Percentiles rank a stretch among this genome's conserved stretches.
These are phyloP conservation scores for Aspergillus sp. DNA, from an alignment of 2,329 filamentous ascomycete genomes.

Conservation along the genomic window DNA sequence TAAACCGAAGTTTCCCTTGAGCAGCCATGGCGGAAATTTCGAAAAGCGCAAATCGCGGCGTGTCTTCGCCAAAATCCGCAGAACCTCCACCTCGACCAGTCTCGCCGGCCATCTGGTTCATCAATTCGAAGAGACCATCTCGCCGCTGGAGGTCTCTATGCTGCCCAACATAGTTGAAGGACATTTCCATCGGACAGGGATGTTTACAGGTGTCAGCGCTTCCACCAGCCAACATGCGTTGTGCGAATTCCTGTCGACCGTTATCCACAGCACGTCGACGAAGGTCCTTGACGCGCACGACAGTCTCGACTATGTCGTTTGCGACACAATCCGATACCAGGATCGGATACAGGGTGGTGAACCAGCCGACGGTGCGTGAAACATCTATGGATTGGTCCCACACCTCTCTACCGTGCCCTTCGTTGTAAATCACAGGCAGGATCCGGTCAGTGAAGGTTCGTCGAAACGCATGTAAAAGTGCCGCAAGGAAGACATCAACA, in stretches of 20 bases:
- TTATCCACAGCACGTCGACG: constrained; percentile 38
- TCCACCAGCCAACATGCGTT: constrained; percentile 28
- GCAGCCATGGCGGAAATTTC: constrained; percentile 54
- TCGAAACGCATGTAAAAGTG: constrained; percentile 45
- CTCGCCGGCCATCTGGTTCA: constrained; percentile 48
- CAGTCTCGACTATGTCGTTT: constrained; percentile 29
- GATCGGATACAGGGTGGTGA: constrained; percentile 50
- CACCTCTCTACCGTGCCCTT: constrained; percentile 49
- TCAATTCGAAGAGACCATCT: constrained; percentile 45
- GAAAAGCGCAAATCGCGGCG: constrained; percentile 50
- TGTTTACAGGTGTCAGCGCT: constrained; percentile 30
- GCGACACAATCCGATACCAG: constrained; percentile 29
- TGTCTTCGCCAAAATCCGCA: constrained; percentile 45
- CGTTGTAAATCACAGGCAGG: constrained; percentile 46
- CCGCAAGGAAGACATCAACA: constrained; percentile 37
- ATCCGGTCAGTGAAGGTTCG: constrained; percentile 41
- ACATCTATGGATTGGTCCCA: constrained; percentile 48
- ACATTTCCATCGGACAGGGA: constrained; percentile 44
- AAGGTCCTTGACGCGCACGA: constrained; percentile 39
- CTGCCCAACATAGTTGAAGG: constrained; percentile 43
- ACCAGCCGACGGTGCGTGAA: constrained; percentile 53
- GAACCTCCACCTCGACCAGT: constrained; percentile 45
- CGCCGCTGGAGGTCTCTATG: constrained; percentile 45
- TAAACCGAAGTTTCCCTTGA: constrained; percentile 47
- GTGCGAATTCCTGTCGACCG: constrained; percentile 39